Base-by-base conservation (phyloP, 1,139 yeast species). In the Arxiozyma bovina region DNA sequence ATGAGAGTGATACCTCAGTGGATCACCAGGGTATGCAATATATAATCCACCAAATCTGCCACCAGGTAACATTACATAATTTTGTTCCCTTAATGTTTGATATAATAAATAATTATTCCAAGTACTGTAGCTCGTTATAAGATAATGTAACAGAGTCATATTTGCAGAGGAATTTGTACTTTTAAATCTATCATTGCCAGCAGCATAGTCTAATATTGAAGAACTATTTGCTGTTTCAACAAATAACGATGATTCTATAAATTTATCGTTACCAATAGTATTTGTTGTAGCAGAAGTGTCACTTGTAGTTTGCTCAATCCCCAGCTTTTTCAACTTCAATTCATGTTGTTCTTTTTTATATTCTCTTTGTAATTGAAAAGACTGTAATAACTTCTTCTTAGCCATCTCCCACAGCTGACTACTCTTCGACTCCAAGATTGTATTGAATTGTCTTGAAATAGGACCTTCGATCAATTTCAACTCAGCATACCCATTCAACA, bases 21-120 rank as follows among this genome's bases (percentile, higher is more conserved):
- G 96, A 66, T 93, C 99, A 0, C 97, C 98, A 0, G 98, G 98
- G 62, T 93, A 93, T 1, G 93, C 90, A 53, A 93, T 80, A 63
- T 82, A 89, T 56, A 83, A 83, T 3, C 96, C 95, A 0, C 99
- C 99, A 67, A 91, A 93, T 57, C 96, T 77, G 46, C 90, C 74
- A 0, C 98, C 99, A 0, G 98, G 96, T 42, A 90, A 77, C 23
- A 90, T 25, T 15, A 58, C 54, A 47, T 58, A 60, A 9, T 51
- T 50, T 48, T 54, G 53, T 18, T 54, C 47, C 38, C 54, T 54
- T 41, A 65, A 52, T 17, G 53, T 46, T 45, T 57, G 57, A 50
- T 58, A 65, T 18, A 65, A 41, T n/a, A 54, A 41, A 44, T 60
- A 63, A 43, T 60, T 54, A 44, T 61, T 53, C 53, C 57, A 53